Base-by-base conservation (phyloP, 257 asterid genomes). In the Penstemon eatonii region DNA sequence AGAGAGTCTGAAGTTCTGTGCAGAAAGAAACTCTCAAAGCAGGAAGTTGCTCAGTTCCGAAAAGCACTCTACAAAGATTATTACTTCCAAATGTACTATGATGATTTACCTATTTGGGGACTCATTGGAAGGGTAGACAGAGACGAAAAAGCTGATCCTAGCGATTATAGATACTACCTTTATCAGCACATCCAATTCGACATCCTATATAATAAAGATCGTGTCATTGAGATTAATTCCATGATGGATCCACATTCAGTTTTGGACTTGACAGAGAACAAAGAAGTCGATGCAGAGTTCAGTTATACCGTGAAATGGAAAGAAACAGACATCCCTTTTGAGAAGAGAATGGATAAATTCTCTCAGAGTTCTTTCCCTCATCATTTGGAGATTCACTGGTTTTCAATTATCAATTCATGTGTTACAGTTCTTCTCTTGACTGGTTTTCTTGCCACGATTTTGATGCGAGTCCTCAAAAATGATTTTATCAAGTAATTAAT, bases 91-190 rank as follows among this genome's bases (percentile, higher is more conserved):
- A 87, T 89, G 95, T 87, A 85, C 78, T 89, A 87, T 15, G 96
- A 89, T 68, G 96, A 89, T 73, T 72, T 89, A 75, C 95, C 96
- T 4, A 75, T 87, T 13, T 89, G 96, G 96, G 96, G 95, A 15
- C 85, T 89, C 59, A 73, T 89, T 18, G 95, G 96, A 19, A 82
- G 79, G 78, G 87, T 87, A 53, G 89, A 89, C 63, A 83, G 78
- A 71, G 95, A 87, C 71, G 90, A 80, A 61, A 80, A 77, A 79
- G 65, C 77, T n/a, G 95, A 89, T 60, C 89, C 89, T 4, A 82
- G 78, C 58, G 87, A 87, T 67, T 83, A 80, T 73, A 87, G 80
- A 55, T 89, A 87, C 72, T 85, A 75, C 60, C 85, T 89, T 19
- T 86, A 76, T 71, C 85, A 83, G 66, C 96, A 86, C 68, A 82